Evolutionary conservation across 2,329 filamentous ascomycete genomes (phyloP).

Genomic region (Ceratocystis eucalypticola): DNA sequence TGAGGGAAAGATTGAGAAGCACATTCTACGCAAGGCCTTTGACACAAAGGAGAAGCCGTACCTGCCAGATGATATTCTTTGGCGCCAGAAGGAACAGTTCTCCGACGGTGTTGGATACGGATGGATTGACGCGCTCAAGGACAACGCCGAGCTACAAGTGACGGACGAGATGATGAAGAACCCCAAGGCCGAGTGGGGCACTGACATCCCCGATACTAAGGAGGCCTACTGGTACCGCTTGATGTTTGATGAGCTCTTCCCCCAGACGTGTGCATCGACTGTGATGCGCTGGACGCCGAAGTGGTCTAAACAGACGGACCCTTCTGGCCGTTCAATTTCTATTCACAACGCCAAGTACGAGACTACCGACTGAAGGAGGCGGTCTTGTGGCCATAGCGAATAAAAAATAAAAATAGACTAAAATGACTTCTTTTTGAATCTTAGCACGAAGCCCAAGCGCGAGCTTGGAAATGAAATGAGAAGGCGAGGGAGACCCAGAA

Average conservation of each 20-base stretch:
- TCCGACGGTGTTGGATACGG: conserved; percentile 96
- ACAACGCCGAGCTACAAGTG: conserved; percentile 76
- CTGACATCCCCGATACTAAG: conserved; percentile 87
- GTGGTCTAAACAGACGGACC: conserved; percentile 93
- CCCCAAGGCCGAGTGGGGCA: conserved; percentile 91
- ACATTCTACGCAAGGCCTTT: conserved; percentile 94
- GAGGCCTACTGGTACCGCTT: conserved; percentile 97
- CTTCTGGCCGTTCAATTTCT: conserved; percentile 73
- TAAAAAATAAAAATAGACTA: not conserved
- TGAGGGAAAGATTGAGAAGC: conserved; percentile 83
- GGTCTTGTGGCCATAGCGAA: not conserved
- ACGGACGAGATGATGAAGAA: conserved; percentile 98
- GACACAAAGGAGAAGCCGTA: conserved; percentile 89
- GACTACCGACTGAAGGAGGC: conserved; percentile 22
- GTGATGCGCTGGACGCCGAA: conserved; percentile 95
- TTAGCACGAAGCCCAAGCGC: too few relatives aligned
- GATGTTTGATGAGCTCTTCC: conserved; percentile 99
- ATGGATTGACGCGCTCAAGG: conserved; percentile 96
- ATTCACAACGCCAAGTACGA: conserved; percentile 66
- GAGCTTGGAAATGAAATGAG: too few relatives aligned
- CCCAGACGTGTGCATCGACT: conserved; percentile 74
- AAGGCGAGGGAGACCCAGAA: too few relatives aligned
- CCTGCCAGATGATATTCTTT: conserved; percentile 90
- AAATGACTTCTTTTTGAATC: too few relatives aligned
- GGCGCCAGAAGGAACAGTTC: conserved; percentile 99